Conservation (phyloP, 2,329 filamentous ascomycete genomes). For the Rhexocercosporidium sp. region DNA sequence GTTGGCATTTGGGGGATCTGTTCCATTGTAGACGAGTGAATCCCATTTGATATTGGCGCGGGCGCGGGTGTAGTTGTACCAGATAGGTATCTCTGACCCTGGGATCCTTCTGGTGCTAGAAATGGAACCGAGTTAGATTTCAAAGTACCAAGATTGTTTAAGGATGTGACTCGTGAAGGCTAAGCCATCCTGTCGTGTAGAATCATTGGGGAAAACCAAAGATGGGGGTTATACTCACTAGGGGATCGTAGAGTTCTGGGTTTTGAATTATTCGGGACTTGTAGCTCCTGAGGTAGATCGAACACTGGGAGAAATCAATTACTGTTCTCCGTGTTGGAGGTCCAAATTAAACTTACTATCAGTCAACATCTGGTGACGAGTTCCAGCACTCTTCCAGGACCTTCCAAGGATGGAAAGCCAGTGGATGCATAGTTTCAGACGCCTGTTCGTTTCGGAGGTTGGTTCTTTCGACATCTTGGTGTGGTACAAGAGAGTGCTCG, state of each 20-base stretch:
- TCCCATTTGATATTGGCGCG: slow-evolving; percentile 13
- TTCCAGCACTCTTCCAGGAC: slow-evolving; percentile 41
- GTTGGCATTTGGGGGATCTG: slow-evolving; percentile 2
- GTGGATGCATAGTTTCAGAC: slow-evolving; percentile 38
- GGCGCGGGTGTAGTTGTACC: background rate
- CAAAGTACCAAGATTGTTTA: background rate
- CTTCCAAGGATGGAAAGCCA: slow-evolving; percentile 41
- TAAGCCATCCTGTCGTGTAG: background rate
- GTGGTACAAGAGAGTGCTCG: slow-evolving; percentile 38
- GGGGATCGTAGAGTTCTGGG: background rate
- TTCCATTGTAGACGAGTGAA: background rate
- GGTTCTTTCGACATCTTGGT: slow-evolving; percentile 26
- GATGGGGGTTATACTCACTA: background rate
- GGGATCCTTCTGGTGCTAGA: background rate
- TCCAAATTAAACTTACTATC: slow-evolving; percentile 34
- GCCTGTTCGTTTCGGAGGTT: slow-evolving; percentile 27
- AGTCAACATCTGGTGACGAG: slow-evolving; percentile 37
- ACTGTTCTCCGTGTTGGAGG: background rate
- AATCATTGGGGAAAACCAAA: background rate
- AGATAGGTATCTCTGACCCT: background rate
- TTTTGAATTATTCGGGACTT: slow-evolving; percentile 17
- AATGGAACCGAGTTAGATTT: background rate
- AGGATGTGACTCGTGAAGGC: background rate
- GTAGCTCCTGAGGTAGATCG: slow-evolving; percentile 28
- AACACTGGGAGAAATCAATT: slow-evolving; percentile 23